Base-by-base conservation (phyloP, 2,329 filamentous ascomycete species). In the Tolypocladium ophioglossoides region DNA sequence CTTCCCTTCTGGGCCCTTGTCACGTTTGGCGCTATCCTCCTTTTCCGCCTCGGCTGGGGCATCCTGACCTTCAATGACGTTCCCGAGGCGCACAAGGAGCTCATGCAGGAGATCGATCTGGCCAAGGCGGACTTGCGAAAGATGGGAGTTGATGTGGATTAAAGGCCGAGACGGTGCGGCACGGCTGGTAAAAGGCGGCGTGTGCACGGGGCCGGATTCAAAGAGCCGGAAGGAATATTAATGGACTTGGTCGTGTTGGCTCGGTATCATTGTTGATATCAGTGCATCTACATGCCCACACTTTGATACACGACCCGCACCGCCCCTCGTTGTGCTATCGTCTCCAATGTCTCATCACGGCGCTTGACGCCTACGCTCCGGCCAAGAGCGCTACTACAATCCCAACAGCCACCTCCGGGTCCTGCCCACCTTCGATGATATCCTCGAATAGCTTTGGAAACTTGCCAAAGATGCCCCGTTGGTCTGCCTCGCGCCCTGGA, bases 1-100 rank as follows among this genome's bases (percentile, higher is more conserved):
- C 82, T 97, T 50, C 94, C 94, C 54, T 89, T 96, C 76, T 99
- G 92, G 88, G 84, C 83, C 49, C 78, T 97, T 63, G 88, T 99
- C 61, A 85, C 88, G 24, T 91, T 97, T 68, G 94, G 91, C 72
- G 87, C 91, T 58, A 91, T 91, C 73, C 85, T 99, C 22, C 86
- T 99, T 60, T 90, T 87, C 75, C 89, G 90, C 64, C 86, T 99
- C 58, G 94, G 94, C 64, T 87, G 84, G 76, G 94, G 94, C 60
- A 89, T 99, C 63, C 79, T 96, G 68, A 96, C 90, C 55, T 99
- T 99, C 80, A 94, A 96, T 77, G 91, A 97, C 72, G 90, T 95
- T 50, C 91, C 92, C 53, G 82, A 89, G 58, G 94, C 94, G 52
- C 87, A 97, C 73, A 83, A 85, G 68, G 91, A 96, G 74, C 76